These are phyloP conservation scores for Chlorella sp. DNA, from an alignment of 139 green algal species.

Conservation along the genomic window DNA sequence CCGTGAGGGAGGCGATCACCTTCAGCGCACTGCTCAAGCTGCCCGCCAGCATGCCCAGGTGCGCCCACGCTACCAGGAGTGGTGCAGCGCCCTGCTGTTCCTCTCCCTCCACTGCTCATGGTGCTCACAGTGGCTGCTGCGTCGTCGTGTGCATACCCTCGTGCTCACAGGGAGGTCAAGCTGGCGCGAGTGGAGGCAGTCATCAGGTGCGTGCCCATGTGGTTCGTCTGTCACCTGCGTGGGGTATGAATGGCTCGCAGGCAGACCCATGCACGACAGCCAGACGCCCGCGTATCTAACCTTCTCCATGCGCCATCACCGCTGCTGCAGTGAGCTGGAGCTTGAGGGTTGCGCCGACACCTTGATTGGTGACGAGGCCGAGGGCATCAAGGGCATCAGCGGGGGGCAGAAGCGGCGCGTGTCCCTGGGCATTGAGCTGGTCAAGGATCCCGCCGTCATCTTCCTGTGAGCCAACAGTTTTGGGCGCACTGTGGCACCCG, in stretches of 20 bases:
- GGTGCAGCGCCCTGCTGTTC: background rate
- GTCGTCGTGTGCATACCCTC: background rate
- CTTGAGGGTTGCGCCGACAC: slow-evolving; percentile 46
- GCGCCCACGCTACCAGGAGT: background rate
- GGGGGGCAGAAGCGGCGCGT: slow-evolving; percentile 62
- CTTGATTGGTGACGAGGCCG: slow-evolving; percentile 58
- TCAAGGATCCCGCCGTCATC: slow-evolving; percentile 49
- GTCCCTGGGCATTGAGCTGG: slow-evolving; percentile 63
- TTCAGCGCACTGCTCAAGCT: slow-evolving; percentile 59
- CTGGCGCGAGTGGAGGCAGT: background rate
- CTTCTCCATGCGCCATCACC: no score
- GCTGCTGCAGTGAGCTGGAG: slow-evolving; percentile 21
- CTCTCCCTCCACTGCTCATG: background rate
- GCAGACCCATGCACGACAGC: background rate
- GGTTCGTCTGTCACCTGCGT: background rate
- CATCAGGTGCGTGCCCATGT: background rate
- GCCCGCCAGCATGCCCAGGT: slow-evolving; percentile 27
- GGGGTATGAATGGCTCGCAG: background rate
- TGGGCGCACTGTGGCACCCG: no score
- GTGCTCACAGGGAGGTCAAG: background rate
- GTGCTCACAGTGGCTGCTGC: background rate
- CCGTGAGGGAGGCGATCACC: slow-evolving; percentile 54
- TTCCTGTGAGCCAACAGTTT: slow-evolving; percentile 75
- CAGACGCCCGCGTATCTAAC: no score
- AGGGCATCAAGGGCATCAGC: slow-evolving; percentile 65